A percentile compares a stretch with the other conserved stretches of the same genome.
Evolutionary conservation across 352 stramenopile species (phyloP).

Genomic region (Phytophthora boehmeriae): DNA sequence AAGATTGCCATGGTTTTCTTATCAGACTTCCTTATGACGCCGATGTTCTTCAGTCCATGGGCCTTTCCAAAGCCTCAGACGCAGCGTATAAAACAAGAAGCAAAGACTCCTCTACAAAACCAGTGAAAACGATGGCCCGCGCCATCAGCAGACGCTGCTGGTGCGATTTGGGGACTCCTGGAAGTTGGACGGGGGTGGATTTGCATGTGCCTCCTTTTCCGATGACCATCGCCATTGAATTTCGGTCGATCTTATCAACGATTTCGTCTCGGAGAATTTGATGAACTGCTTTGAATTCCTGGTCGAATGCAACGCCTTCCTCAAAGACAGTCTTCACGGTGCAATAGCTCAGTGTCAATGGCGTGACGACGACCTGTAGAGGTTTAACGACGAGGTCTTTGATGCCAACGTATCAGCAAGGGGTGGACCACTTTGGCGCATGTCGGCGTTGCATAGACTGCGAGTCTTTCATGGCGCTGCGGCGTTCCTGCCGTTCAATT

Average conservation of each 20-base stretch:
- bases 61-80: too few species aligned
- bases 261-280: too few species aligned
- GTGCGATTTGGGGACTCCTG: background rate
- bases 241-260: background rate
- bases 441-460: constrained; percentile 21
- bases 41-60: too few species aligned
- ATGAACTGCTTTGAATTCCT: too few species aligned
- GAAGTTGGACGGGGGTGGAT: background rate
- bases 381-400: constrained; percentile 15
- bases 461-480: constrained; percentile 15
- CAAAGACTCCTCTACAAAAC: too few species aligned
- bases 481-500: constrained; percentile 1
- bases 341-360: too few species aligned
- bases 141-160: too few species aligned
- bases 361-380: background rate
- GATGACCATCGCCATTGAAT: background rate
- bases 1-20: too few species aligned
- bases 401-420: constrained; percentile 6
- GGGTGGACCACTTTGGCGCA: constrained; percentile 17
- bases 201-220: background rate
- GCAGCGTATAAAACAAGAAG: too few species aligned
- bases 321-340: background rate
- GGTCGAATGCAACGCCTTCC: background rate
- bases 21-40: too few species aligned
- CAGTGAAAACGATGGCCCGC: too few species aligned